A percentile compares a stretch with the other conserved stretches of the same genome.
phyloP scores from a whole-genome alignment of 129 eudicot genomes.

The Deinandra increscens region DNA sequence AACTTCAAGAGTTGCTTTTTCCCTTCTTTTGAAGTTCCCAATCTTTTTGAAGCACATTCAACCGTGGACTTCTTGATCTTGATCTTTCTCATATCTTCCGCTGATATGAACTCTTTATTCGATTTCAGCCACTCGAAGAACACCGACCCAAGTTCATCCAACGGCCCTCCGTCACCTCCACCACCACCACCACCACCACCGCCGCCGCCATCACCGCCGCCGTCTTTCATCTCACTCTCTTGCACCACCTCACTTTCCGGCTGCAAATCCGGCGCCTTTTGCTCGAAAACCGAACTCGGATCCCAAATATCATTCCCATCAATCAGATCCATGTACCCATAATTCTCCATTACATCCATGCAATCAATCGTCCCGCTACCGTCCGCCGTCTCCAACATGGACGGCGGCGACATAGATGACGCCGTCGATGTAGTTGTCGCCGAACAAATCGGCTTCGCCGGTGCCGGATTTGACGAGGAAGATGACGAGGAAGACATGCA shows the following conservation, averaged over 20 bases:
- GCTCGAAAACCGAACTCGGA: too few species aligned
- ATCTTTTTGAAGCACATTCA: conserved; percentile 72
- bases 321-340: too few species aligned
- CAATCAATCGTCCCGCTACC: conserved; percentile 52
- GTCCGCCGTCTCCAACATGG: conserved; percentile 37
- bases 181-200: conserved; percentile 8
- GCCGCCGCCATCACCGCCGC: conserved; percentile 1
- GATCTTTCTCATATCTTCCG: conserved; percentile 80
- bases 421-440: conserved; percentile 41
- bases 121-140: conserved; percentile 92
- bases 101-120: conserved; percentile 74
- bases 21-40: conserved; percentile 77
- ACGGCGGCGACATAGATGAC: conserved; percentile 53
- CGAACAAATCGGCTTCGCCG: conserved; percentile 29
- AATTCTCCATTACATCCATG: conserved; percentile 42
- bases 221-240: neutral
- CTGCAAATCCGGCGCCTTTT: conserved; percentile 22
- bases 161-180: conserved; percentile 21
- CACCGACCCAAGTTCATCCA: conserved; percentile 61
- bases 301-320: too few species aligned
- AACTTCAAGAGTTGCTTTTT: conserved; percentile 70
- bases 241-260: conserved; percentile 28
- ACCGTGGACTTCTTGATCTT: conserved; percentile 74
- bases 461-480: conserved; percentile 56
- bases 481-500: conserved; percentile 89